These are phyloP conservation scores for Suillus tomentosus DNA, from an alignment of 768 basidiomycete genomes.

Conservation along the genomic window DNA sequence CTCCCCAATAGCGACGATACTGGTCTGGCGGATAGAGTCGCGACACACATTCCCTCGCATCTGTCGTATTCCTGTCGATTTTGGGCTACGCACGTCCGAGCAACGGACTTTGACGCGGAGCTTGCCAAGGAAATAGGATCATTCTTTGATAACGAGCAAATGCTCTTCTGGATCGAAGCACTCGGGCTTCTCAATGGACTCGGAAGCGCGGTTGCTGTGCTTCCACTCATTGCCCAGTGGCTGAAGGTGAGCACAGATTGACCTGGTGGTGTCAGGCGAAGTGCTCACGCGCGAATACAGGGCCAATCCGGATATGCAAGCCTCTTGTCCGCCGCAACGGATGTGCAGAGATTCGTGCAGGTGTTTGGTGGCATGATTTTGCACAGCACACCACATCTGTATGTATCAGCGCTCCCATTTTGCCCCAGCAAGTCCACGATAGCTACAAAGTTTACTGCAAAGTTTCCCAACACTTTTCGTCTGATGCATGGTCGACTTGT, in stretches of 20 bases:
- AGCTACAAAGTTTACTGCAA: conserved; percentile 7
- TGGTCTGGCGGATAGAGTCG: not conserved
- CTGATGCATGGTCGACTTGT: not conserved
- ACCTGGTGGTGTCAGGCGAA: not conserved
- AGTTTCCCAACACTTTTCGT: conserved; percentile 1
- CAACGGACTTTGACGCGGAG: not conserved
- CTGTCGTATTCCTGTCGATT: conserved; percentile 18
- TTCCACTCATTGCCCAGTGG: not conserved
- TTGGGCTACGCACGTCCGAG: conserved; percentile 16
- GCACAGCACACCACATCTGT: conserved; percentile 26
- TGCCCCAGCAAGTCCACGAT: conserved; percentile 29
- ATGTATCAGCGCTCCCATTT: conserved; percentile 28
- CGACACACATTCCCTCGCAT: conserved; percentile 8
- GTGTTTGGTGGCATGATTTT: conserved; percentile 17
- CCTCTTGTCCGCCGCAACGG: conserved; percentile 2
- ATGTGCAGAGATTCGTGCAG: conserved; percentile 18
- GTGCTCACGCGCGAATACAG: not conserved
- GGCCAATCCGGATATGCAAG: conserved; percentile 6
- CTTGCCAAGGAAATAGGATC: not conserved
- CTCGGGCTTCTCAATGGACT: conserved; percentile 6
- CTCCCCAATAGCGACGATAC: conserved; percentile 27
- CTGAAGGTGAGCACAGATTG: not conserved
- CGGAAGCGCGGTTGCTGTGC: not conserved
- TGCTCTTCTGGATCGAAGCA: conserved; percentile 15
- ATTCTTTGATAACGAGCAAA: conserved; percentile 8